Evolutionary conservation across 2,329 filamentous ascomycete species (phyloP), one percentile per base, ranked within the genome.

Genomic region (Ophidiomyces ophidiicola): DNA sequence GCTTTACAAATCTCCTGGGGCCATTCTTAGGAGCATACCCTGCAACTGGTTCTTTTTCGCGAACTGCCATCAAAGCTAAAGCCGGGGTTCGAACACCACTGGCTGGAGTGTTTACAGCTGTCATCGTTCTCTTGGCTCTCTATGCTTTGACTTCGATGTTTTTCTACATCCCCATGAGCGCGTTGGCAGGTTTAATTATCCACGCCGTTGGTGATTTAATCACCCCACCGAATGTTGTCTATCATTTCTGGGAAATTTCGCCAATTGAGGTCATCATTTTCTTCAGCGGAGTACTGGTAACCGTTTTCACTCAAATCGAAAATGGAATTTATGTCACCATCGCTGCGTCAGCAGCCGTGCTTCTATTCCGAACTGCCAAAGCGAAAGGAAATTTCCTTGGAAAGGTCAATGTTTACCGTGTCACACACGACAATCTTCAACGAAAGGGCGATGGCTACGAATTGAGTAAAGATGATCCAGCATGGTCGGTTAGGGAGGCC

Each of bases 101-200:
- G 0, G 75, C 71, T 29, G 75, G 76, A 3, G 47, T 76, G 15
- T 62, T 80, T 39, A 78, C 76, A 0, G 69, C 74, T 2, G 73
- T 67, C 3, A 72, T 77, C 33, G 73, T 80, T 12, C 59, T 80
- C 5, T 54, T 80, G 1, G 74, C 69, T 14, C 69, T 80, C 18
- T 80, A 74, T 50, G 67, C 74, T 43, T 68, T 80, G 25, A 71
- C 70, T 0, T 70, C 69, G 0, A 70, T 72, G 0, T 63, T 81
- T 0, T 78, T 75, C 57, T 81, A 74, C 73, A 74, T 80, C n/a
- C 76, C 77, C 1, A 77, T 78, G 48, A 67, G 76, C 0, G 77
- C 73, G 0, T 63, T 80, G 1, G 69, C 76, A 1, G 76, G 75
- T 2, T 78, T 80, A 44, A 78, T 80, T 46, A 78, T 80, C 47